Conservation (phyloP, 2,329 filamentous ascomycete species). For the Penicillium sp. region DNA sequence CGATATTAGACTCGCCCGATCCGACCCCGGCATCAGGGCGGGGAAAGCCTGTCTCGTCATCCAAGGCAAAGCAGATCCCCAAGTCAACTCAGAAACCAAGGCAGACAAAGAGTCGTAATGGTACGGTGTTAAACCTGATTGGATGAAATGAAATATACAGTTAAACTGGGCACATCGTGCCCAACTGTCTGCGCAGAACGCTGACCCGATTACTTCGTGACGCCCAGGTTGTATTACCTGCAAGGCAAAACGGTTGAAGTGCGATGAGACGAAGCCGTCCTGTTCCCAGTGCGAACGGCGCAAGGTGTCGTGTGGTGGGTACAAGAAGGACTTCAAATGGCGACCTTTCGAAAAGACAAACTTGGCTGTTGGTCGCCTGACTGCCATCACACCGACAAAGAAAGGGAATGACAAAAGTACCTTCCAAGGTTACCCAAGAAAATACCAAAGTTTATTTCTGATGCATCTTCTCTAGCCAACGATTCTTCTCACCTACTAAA, state of each 20-base stretch:
- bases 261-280: slow-evolving; percentile 68
- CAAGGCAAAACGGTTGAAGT: slow-evolving; percentile 71
- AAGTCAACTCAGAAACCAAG: slow-evolving; percentile 57
- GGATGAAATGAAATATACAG: background rate
- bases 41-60: slow-evolving; percentile 29
- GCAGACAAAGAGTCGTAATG: slow-evolving; percentile 74
- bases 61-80: slow-evolving; percentile 22
- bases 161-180: background rate
- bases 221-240: slow-evolving; percentile 67
- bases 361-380: slow-evolving; percentile 41
- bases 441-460: background rate
- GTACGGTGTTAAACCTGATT: slow-evolving; percentile 48
- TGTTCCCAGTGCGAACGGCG: slow-evolving; percentile 67
- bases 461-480: slow-evolving; percentile 2
- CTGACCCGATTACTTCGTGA: slow-evolving; percentile 29
- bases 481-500: background rate
- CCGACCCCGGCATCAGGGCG: slow-evolving; percentile 23
- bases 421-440: background rate
- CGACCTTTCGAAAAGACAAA: slow-evolving; percentile 66
- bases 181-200: slow-evolving; percentile 9
- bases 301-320: slow-evolving; percentile 66
- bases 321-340: slow-evolving; percentile 77
- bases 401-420: slow-evolving; percentile 39
- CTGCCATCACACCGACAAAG: slow-evolving; percentile 45
- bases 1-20: slow-evolving; percentile 46